Evolutionary conservation across 192 early-diverging fungal genomes (phyloP).

Genomic region (Mortierella claussenii): DNA sequence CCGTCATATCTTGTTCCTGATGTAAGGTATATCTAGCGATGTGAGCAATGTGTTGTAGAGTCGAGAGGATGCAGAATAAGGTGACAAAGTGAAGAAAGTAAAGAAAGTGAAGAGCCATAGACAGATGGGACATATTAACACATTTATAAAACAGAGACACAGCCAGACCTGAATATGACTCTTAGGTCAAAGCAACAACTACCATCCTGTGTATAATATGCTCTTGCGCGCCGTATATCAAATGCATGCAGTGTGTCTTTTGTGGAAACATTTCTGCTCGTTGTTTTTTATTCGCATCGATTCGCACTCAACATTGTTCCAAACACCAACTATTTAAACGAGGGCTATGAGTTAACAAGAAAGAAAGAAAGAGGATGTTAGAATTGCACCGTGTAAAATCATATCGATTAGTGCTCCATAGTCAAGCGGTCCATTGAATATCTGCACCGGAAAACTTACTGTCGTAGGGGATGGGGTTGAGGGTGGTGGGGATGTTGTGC

Average conservation of each 20-base stretch:
- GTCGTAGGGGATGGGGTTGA: constrained; percentile 97
- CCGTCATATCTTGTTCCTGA: no score
- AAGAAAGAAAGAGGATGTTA: background rate
- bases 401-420: background rate
- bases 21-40: no score
- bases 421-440: background rate
- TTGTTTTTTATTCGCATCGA: constrained; percentile 37
- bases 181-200: no score
- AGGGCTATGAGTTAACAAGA: constrained; percentile 9
- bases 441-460: constrained; percentile 34
- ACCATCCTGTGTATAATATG: no score
- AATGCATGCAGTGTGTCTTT: background rate
- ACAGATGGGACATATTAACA: no score
- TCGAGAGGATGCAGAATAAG: no score
- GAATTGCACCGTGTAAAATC: background rate
- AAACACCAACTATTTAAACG: constrained; percentile 10
- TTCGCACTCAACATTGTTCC: constrained; percentile 22
- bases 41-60: no score
- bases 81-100: no score
- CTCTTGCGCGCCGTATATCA: no score
- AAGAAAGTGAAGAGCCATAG: no score
- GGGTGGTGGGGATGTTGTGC: constrained; percentile 91
- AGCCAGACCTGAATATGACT: no score
- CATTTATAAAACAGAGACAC: no score
- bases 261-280: constrained; percentile 42